phyloP scores from a whole-genome alignment of 169 alveolate species.

The Plasmodium falciparum region DNA sequence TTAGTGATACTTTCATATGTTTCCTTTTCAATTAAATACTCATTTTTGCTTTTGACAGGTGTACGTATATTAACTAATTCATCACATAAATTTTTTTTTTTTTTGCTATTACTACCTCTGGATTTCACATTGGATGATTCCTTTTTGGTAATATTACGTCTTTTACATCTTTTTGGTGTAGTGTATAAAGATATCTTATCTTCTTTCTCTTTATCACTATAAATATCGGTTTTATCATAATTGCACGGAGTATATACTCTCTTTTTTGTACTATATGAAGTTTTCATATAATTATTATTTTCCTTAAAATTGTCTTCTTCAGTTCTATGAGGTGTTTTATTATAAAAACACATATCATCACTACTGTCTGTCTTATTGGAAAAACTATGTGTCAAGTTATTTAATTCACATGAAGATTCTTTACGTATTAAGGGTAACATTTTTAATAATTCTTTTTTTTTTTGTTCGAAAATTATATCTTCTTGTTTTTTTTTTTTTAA shows the following conservation, averaged over 20 bases:
- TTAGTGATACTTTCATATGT: too few species aligned
- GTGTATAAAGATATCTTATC: constrained; percentile 17
- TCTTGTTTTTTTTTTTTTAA: neutral
- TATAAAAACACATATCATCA: constrained; percentile 7
- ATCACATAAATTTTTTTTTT: constrained; percentile 34
- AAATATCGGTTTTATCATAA: neutral
- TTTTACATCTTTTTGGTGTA: constrained; percentile 47
- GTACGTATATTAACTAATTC: constrained; percentile 31
- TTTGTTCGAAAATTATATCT: constrained; percentile 11
- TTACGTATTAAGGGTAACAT: constrained; percentile 11
- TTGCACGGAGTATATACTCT: constrained; percentile 52
- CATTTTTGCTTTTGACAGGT: constrained; percentile 29
- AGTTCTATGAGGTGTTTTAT: constrained; percentile 37
- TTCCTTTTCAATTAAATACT: neutral
- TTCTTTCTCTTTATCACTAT: constrained; percentile 32
- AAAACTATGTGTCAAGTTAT: constrained; percentile 7
- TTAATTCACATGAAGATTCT: constrained; percentile 24
- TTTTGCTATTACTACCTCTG: constrained; percentile 11
- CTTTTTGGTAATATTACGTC: constrained; percentile 1
- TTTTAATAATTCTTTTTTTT: constrained; percentile 22
- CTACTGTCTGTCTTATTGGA: constrained; percentile 11
- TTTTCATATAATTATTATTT: constrained; percentile 18
- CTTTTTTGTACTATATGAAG: constrained; percentile 33
- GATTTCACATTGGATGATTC: neutral
- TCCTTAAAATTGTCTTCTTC: neutral